These are phyloP conservation scores for Saccharomyces hybrid DNA, from an alignment of 1,139 yeast species.

Conservation along the genomic window DNA sequence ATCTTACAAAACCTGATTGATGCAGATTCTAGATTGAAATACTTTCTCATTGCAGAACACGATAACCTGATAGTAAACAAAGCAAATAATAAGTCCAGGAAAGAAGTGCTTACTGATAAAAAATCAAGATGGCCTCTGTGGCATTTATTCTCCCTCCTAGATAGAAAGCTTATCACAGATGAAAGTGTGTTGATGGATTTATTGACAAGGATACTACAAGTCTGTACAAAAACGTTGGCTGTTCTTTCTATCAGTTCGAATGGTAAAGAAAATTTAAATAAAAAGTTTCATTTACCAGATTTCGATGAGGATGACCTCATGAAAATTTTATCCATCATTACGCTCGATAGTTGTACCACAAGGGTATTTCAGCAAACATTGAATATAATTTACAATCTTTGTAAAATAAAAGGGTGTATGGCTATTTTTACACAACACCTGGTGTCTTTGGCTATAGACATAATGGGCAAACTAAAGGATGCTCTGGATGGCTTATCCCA, in stretches of 20 bases:
- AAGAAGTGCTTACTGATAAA: conserved; percentile 34
- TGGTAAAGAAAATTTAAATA: conserved; percentile 19
- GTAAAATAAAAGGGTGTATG: conserved; percentile 55
- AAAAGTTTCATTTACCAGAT: conserved; percentile 50
- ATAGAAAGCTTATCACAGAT: conserved; percentile 55
- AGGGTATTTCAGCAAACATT: conserved; percentile 80
- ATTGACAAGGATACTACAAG: conserved; percentile 65
- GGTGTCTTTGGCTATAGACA: conserved; percentile 53
- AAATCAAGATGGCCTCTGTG: conserved; percentile 66
- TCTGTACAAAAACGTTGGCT: conserved; percentile 66
- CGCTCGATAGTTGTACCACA: conserved; percentile 80
- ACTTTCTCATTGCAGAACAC: conserved; percentile 75
- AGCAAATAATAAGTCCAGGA: conserved; percentile 29
- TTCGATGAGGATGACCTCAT: conserved; percentile 60
- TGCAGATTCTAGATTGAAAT: conserved; percentile 60
- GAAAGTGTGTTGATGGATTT: conserved; percentile 73
- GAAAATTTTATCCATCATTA: conserved; percentile 58
- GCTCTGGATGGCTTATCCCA: conserved; percentile 50
- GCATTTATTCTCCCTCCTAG: conserved; percentile 54
- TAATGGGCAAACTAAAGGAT: conserved; percentile 50
- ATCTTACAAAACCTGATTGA: conserved; percentile 67
- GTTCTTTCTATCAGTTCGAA: conserved; percentile 38
- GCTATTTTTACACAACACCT: conserved; percentile 62
- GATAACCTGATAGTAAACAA: conserved; percentile 53
- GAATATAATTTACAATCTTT: conserved; percentile 73